These are phyloP conservation scores for Penicillium malachiteum DNA, from an alignment of 495 filamentous ascomycete species.

Conservation along the genomic window DNA sequence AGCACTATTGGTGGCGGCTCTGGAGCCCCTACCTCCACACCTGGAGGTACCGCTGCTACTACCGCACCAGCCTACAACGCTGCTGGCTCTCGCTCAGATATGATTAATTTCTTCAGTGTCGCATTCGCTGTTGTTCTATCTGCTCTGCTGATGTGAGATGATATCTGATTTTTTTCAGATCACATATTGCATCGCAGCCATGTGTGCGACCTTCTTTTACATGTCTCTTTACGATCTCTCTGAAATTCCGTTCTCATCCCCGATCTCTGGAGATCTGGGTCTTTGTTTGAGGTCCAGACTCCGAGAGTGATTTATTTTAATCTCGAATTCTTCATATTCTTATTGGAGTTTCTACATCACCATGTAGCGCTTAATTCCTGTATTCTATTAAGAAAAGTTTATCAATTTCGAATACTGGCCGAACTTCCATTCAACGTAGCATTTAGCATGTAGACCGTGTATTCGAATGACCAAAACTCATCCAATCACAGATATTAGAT, in stretches of 20 bases:
- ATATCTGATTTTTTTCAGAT: neutral
- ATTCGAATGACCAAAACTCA: too few species aligned
- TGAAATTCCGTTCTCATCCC: neutral
- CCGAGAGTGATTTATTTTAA: neutral
- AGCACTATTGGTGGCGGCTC: constrained; percentile 1
- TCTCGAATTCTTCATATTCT: neutral
- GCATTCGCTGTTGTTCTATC: constrained; percentile 10
- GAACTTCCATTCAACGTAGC: too few species aligned
- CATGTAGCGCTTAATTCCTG: neutral
- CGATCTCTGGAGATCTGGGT: neutral
- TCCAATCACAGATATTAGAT: too few species aligned
- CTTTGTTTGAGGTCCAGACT: neutral
- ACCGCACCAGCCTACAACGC: constrained; percentile 6
- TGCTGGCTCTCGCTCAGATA: constrained; percentile 1
- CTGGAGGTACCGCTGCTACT: constrained; percentile 15
- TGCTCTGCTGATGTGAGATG: constrained; percentile 11
- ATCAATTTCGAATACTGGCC: too few species aligned
- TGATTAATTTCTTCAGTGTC: constrained; percentile 6
- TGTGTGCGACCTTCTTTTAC: neutral
- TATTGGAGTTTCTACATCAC: neutral
- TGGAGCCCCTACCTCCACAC: constrained; percentile 20
- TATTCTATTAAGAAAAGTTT: too few species aligned
- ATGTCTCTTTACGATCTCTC: neutral
- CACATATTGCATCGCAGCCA: too few species aligned
- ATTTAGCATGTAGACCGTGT: too few species aligned